Evolutionary conservation across 768 basidiomycete genomes (phyloP).

Genomic region (Leccinum uliginosum): DNA sequence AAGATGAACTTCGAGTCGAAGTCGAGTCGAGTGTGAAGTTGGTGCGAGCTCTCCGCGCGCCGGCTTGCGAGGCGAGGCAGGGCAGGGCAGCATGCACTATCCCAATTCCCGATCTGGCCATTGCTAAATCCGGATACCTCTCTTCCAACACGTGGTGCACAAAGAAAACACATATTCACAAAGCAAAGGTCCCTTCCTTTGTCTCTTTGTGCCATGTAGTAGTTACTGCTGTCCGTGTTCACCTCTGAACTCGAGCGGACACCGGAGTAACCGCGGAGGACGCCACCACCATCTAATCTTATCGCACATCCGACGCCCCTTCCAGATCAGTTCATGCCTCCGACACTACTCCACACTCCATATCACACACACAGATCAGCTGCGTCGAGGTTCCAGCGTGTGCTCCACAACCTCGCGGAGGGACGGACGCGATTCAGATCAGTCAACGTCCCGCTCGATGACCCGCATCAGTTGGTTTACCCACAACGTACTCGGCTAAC

Average conservation of each 20-base stretch:
- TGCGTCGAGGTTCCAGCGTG: slow-evolving; percentile 28
- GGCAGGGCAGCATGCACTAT: slow-evolving; percentile 20
- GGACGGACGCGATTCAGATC: slow-evolving; percentile 11
- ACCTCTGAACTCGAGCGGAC: background rate
- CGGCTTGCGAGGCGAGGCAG: slow-evolving; percentile 31
- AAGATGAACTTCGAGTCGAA: too few species aligned
- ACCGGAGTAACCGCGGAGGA: background rate
- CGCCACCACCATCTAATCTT: slow-evolving; percentile 28
- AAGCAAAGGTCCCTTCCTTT: background rate
- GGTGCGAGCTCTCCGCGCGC: slow-evolving; percentile 19
- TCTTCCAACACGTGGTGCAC: slow-evolving; percentile 26
- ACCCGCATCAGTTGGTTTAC: slow-evolving; percentile 9
- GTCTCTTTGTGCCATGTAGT: slow-evolving; percentile 3
- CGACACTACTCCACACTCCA: slow-evolving; percentile 4
- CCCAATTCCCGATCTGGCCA: slow-evolving; percentile 28
- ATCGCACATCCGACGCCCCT: slow-evolving; percentile 16
- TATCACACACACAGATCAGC: slow-evolving; percentile 20
- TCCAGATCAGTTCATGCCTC: slow-evolving; percentile 17
- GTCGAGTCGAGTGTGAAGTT: background rate
- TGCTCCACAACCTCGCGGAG: slow-evolving; percentile 26
- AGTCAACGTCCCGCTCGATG: slow-evolving; percentile 7
- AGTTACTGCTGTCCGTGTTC: background rate
- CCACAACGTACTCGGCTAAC: slow-evolving; percentile 29
- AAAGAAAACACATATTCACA: background rate
- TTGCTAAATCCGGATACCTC: slow-evolving; percentile 20